A percentile compares a stretch with the other conserved stretches of the same genome.
These are phyloP conservation scores for Viridothelium virens DNA, from an alignment of 495 filamentous ascomycete species.

Conservation along the genomic window DNA sequence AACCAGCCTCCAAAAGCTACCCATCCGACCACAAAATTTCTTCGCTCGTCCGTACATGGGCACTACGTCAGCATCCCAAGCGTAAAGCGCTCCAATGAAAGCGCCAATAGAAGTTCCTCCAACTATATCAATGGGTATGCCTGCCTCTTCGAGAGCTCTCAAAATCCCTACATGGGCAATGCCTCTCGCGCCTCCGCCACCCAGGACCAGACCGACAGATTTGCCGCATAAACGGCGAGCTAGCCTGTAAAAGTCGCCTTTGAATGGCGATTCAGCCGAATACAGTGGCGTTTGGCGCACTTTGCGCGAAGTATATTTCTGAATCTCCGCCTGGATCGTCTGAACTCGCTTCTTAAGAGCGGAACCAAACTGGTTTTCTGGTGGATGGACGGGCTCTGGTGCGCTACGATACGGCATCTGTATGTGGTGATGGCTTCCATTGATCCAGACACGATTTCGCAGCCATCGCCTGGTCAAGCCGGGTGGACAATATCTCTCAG, in stretches of 20 bases:
- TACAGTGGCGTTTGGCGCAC: constrained; percentile 83
- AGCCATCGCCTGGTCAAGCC: constrained; percentile 85
- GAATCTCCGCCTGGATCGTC: constrained; percentile 90
- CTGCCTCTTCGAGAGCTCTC: constrained; percentile 88
- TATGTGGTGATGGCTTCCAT: constrained; percentile 96
- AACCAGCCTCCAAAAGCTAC: constrained; percentile 93
- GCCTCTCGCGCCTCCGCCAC: constrained; percentile 86
- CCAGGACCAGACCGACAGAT: constrained; percentile 87
- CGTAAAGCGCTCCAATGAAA: constrained; percentile 92
- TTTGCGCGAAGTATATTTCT: constrained; percentile 87
- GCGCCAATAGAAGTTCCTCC: constrained; percentile 97
- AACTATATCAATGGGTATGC: constrained; percentile 91
- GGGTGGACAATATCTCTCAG: constrained; percentile 77
- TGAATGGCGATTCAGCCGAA: constrained; percentile 83
- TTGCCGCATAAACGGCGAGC: constrained; percentile 87
- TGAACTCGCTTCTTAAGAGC: constrained; percentile 89
- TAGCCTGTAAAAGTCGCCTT: constrained; percentile 91
- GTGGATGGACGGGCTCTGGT: constrained; percentile 67
- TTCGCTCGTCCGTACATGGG: constrained; percentile 95
- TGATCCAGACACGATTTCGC: constrained; percentile 92
- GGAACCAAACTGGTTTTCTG: constrained; percentile 68
- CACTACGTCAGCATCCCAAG: constrained; percentile 90
- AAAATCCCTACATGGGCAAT: constrained; percentile 91
- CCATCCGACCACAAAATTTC: constrained; percentile 95
- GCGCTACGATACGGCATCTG: constrained; percentile 88